Base-by-base conservation (phyloP, 2,329 filamentous ascomycete species). In the Colletotrichum incanum region DNA sequence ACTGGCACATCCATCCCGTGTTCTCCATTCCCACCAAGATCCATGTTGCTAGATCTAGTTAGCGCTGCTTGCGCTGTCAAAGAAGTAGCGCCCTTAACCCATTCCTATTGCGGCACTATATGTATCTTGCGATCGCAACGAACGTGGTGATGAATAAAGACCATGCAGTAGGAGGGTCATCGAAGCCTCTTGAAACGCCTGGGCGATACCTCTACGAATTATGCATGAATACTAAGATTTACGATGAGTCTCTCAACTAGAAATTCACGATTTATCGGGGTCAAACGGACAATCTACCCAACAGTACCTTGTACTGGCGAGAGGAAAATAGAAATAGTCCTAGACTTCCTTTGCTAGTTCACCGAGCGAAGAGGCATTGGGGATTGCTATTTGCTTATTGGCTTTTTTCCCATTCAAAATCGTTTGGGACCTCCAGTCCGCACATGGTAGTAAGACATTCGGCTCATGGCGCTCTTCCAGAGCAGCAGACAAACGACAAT, bases 1-100 rank as follows among this genome's bases (percentile, higher is more conserved):
- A 26, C 26, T 5, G 12, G 37, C 18, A 34, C 37, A 26, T 34
- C 28, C 37, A 16, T 14, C 37, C 52, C 41, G 61, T 39, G 8
- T 23, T 41, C 45, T 28, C 26, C 8, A 5, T 16, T 28, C 41
- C 28, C 41, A 8, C 26, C 43, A 16, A 8, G 14, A 39, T 11
- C 47, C 20, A n/a, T 54, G 49, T n/a, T 45, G n/a, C 50, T 37
- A 34, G 26, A 62, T 56, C 11, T 34, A 50, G 64, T 50, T 47
- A 67, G 43, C 49, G 28, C 20, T 31, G 7, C 14, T 16, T 50
- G 2, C 3, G 14, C 20, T 43, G 43, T 34, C 43, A 37, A 65
- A 58, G 67, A 67, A 20, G 23, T 23, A 16, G 18, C 4, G 34
- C 7, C n/a, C 16, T 31, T n/a, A 23, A 26, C 18, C 55, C 39